Percentiles rank a stretch among this genome's conserved stretches.
Evolutionary conservation across 805 yeast genomes (phyloP).

Genomic region (Priceomyces melissophilus): DNA sequence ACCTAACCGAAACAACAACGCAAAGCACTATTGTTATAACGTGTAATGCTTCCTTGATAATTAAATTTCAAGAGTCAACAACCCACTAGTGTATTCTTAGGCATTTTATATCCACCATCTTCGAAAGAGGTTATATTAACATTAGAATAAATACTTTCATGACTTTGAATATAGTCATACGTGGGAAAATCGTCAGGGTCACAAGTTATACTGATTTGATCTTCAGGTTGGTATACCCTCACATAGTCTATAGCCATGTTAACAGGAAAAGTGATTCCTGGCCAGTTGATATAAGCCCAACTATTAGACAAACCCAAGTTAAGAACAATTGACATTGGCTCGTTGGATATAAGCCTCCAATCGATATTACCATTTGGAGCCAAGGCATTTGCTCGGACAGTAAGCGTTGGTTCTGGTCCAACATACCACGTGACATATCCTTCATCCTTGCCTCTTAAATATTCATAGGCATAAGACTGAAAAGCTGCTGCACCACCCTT

Average conservation of each 20-base stretch:
- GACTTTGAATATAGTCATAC: constrained; percentile 70
- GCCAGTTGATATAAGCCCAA: constrained; percentile 41
- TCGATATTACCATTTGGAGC: constrained; percentile 38
- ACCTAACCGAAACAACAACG: too few relatives aligned
- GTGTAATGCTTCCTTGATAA: too few relatives aligned
- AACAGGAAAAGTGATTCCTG: constrained; percentile 31
- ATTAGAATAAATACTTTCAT: constrained; percentile 65
- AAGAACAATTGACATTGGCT: constrained; percentile 37
- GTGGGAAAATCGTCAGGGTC: constrained; percentile 89
- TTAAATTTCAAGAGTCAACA: too few relatives aligned
- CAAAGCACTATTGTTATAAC: too few relatives aligned
- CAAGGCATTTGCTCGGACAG: constrained; percentile 43
- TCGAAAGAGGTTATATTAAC: constrained; percentile 73
- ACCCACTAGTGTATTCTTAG: constrained; percentile 32
- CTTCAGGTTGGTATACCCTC: constrained; percentile 73
- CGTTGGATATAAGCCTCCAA: constrained; percentile 32
- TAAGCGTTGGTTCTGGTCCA: constrained; percentile 34
- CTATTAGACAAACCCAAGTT: constrained; percentile 38
- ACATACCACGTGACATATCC: constrained; percentile 10
- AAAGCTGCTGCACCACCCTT: constrained; percentile 49
- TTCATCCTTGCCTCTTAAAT: constrained; percentile 13
- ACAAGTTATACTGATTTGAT: constrained; percentile 62
- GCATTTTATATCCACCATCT: constrained; percentile 59
- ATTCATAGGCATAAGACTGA: constrained; percentile 61
- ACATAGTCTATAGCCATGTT: constrained; percentile 37